Conservation (phyloP, 2,329 filamentous ascomycete genomes). For the Neofusicoccum cordaticola region DNA sequence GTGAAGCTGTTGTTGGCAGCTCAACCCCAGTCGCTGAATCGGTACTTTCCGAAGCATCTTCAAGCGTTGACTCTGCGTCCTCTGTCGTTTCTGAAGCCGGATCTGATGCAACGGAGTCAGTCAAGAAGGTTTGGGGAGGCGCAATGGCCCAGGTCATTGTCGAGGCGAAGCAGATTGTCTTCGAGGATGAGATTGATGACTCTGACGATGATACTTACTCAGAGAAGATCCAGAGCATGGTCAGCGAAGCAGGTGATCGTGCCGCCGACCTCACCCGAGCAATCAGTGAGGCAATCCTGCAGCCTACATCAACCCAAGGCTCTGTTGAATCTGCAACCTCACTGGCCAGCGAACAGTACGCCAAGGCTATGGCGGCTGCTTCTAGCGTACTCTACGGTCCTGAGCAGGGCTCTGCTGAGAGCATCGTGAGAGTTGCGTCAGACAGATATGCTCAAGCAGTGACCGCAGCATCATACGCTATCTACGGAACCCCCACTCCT, state of each 20-base stretch:
- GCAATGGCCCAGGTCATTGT: constrained; percentile 52
- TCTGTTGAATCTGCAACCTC: constrained; percentile 51
- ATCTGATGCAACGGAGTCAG: constrained; percentile 29
- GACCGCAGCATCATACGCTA: constrained; percentile 56
- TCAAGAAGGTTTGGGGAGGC: constrained; percentile 54
- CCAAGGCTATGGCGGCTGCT: constrained; percentile 55
- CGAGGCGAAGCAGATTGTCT: constrained; percentile 45
- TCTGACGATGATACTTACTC: constrained; percentile 47
- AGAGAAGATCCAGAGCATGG: constrained; percentile 50
- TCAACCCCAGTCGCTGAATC: constrained; percentile 51
- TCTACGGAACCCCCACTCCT: constrained; percentile 52
- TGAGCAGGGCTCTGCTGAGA: constrained; percentile 40
- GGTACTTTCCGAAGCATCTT: constrained; percentile 17
- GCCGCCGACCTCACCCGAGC: constrained; percentile 55
- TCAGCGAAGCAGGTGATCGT: constrained; percentile 52
- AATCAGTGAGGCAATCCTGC: constrained; percentile 55
- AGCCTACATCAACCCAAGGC: constrained; percentile 46
- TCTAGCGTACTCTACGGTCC: constrained; percentile 56
- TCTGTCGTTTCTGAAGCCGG: constrained; percentile 24
- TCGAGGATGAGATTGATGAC: constrained; percentile 50
- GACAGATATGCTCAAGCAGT: constrained; percentile 58
- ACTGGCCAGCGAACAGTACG: constrained; percentile 56
- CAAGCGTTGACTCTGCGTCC: constrained; percentile 16
- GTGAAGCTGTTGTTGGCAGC: constrained; percentile 45
- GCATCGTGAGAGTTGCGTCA: constrained; percentile 50